Percentiles rank a stretch among this genome's conserved stretches.
Evolutionary conservation across 78 protist genomes (phyloP).

Genomic region (Capsaspora owczarzaki): DNA sequence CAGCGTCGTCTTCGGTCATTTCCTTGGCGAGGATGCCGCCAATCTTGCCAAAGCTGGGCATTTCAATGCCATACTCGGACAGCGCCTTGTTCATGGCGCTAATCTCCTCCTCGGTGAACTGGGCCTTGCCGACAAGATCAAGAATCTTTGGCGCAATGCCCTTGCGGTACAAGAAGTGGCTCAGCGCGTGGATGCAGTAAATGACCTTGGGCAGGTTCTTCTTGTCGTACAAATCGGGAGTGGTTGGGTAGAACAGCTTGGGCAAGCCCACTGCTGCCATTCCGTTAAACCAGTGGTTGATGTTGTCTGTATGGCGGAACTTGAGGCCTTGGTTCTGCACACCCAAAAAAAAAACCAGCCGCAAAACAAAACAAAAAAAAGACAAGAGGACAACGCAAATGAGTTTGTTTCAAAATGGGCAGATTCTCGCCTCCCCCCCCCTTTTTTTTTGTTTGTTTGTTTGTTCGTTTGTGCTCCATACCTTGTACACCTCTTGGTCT

Average conservation of each 20-base stretch:
- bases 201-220: slow-evolving; percentile 35
- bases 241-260: slow-evolving; percentile 2
- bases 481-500: background rate
- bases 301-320: slow-evolving; percentile 41
- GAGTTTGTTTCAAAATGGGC: no score
- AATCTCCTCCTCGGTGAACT: slow-evolving; percentile 33
- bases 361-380: background rate
- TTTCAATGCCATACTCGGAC: slow-evolving; percentile 7
- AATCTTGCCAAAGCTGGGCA: slow-evolving; percentile 32
- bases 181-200: slow-evolving; percentile 28
- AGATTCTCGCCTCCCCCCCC: no score
- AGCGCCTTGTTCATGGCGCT: slow-evolving; percentile 18
- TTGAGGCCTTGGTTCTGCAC: slow-evolving; percentile 3
- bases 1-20: slow-evolving; percentile 17
- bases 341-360: background rate
- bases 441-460: no score
- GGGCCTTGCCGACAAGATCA: slow-evolving; percentile 19
- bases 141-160: slow-evolving; percentile 22
- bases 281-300: slow-evolving; percentile 10
- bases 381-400: no score
- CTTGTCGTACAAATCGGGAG: slow-evolving; percentile 27
- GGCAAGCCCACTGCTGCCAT: slow-evolving; percentile 9
- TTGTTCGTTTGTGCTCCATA: no score
- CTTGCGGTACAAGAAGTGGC: slow-evolving; percentile 1
- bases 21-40: slow-evolving; percentile 23